A percentile compares a stretch with the other conserved stretches of the same genome.
phyloP scores from a whole-genome alignment of 371 early-diverging fungal species.

The Mucor ambiguus region DNA sequence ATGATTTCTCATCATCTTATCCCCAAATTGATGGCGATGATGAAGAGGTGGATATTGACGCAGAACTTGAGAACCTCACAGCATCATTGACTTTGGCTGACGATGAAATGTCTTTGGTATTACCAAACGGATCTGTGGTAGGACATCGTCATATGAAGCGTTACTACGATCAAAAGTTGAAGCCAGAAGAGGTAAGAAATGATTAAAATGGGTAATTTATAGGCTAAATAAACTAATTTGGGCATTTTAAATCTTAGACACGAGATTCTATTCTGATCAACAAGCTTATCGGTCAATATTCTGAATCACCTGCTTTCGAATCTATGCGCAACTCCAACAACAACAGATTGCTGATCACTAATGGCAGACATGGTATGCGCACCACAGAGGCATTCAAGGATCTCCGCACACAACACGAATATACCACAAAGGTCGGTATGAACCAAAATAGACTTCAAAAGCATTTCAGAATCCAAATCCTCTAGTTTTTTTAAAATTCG shows the following conservation, averaged over 20 bases:
- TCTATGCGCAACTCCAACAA: slow-evolving; percentile 34
- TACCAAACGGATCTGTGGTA: slow-evolving; percentile 82
- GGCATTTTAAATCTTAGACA: slow-evolving; percentile 24
- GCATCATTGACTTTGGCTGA: slow-evolving; percentile 50
- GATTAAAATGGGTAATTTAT: not conserved
- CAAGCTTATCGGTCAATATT: slow-evolving; percentile 53
- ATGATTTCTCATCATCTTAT: slow-evolving; percentile 75
- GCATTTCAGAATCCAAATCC: slow-evolving; percentile 82
- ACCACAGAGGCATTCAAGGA: slow-evolving; percentile 55
- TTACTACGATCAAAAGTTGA: slow-evolving; percentile 89
- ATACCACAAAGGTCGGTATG: slow-evolving; percentile 74
- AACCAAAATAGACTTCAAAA: slow-evolving; percentile 86
- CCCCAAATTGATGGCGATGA: slow-evolving; percentile 49
- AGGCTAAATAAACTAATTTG: not conserved
- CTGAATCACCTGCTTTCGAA: slow-evolving; percentile 40
- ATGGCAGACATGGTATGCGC: slow-evolving; percentile 35
- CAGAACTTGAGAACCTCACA: slow-evolving; percentile 44
- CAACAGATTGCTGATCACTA: slow-evolving; percentile 37
- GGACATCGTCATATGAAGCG: slow-evolving; percentile 84
- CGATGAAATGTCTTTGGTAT: slow-evolving; percentile 81
- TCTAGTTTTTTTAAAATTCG: slow-evolving; percentile 36
- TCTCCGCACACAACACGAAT: slow-evolving; percentile 64
- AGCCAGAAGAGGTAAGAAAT: slow-evolving; percentile 51
- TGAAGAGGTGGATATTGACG: slow-evolving; percentile 60
- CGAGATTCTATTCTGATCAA: slow-evolving; percentile 54